Evolutionary conservation across 768 basidiomycete species (phyloP), one percentile per base, ranked within the genome.

Genomic region (Pilatotrama ljubarskyi): DNA sequence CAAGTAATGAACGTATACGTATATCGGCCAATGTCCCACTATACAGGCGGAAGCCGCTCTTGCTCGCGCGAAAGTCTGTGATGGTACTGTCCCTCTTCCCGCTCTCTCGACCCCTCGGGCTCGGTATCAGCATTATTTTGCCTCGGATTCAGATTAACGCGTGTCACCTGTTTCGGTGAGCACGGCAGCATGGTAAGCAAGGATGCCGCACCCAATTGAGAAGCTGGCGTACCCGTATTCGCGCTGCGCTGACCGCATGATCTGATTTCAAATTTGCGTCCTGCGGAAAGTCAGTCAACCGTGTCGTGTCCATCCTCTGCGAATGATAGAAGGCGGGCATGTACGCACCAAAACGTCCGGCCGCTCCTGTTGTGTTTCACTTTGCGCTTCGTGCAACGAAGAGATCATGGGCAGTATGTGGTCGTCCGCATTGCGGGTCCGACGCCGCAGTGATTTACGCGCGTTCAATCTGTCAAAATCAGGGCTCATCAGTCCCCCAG

Each of bases 381-480:
- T 63, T 20, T 63, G 51, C 14, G 51, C 18, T 7, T 52, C 61
- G 24, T 58, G 61, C n/a, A 63, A 46, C 0, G 56, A 54, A 0
- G 61, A 63, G n/a, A 63, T 63, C 6, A 63, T 40, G 26, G 61
- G 61, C 3, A 63, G 52, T 38, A 58, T 18, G 26, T 63, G 61
- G n/a, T 63, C 52, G 26, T 58, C 55, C 11, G 56, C 15, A 41
- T 58, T 58, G 47, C 41, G 52, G 15, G 61, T 58, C 7, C 61
- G 53, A 14, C 55, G 61, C 17, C 64, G 52, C 22, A 65, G 57
- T 9, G 64, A 62, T 49, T 65, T 65, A 25, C 64, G 61, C 8
- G 64, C 60, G 44, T 65, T 65, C 46, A 65, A 46, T 25, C 64
- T 65, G 55, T 42, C 44, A 47, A 44, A 25, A 22, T 15, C 38